Evolutionary conservation across 352 stramenopile genomes (phyloP), one percentile per base, ranked within the genome.

Genomic region (Phytopythium chamaehyphon): DNA sequence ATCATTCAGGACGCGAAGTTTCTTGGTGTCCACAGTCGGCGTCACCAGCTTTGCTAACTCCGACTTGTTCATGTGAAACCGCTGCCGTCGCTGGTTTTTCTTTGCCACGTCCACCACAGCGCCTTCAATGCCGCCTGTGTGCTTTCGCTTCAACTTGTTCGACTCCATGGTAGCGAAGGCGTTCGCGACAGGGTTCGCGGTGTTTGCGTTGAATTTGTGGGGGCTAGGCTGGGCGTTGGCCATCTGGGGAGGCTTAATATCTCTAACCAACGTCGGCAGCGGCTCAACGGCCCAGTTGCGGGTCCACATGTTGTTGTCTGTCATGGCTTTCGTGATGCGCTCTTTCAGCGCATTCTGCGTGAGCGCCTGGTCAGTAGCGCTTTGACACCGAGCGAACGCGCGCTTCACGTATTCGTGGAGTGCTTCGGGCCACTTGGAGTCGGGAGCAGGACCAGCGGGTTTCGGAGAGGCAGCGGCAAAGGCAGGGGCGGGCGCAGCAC

Each of bases 361-460:
- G 38, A 92, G 63, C 31, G 63, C 55, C 54, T 96, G 84, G 58
- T 96, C 83, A 2, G 76, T 62, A 15, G 76, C 71, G 31, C 75
- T 83, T 33, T 87, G 89, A 51, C 83, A 93, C 15, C 80, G 73
- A 14, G 71, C 75, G 54, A 96, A 96, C 22, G 83, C 84, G 2
- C 81, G 75, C 62, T 94, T 90, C 40, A 96, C 84, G 44, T 96
- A 96, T 42, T 92, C 67, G 21, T 96, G 82, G 2, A 96, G 66
- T 2, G 82, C 66, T 35, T 90, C 77, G 3, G 85, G 85, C 85
- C 85, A 95, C 62, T 95, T 92, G 40, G 62, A 71, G 51, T 69
- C 86, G 26, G 61, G 54, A 43, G 61, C 37, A 12, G 57, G 55
- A 24, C 53, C 47, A 26, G 57, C 45, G 21, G 51, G 33, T 0